phyloP scores from a whole-genome alignment of 2,329 filamentous ascomycete species.

The Exophiala mesophila region DNA sequence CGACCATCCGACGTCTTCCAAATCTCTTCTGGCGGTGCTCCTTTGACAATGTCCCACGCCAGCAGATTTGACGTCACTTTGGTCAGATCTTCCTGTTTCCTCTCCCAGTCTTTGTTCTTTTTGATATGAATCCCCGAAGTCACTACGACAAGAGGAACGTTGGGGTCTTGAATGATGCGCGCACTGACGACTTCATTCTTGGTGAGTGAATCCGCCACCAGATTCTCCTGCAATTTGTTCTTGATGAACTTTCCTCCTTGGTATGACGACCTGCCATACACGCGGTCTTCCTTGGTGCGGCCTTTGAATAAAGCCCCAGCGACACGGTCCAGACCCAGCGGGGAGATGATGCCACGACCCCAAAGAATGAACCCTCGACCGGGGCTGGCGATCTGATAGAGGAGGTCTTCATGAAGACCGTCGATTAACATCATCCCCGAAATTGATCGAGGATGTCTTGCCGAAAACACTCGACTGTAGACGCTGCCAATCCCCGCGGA shows the following conservation, averaged over 20 bases:
- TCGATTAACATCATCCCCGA: slow-evolving; percentile 81
- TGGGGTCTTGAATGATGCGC: slow-evolving; percentile 69
- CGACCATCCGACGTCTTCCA: slow-evolving; percentile 74
- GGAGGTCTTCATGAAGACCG: slow-evolving; percentile 79
- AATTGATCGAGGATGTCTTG: slow-evolving; percentile 70
- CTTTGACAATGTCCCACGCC: slow-evolving; percentile 79
- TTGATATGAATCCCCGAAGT: slow-evolving; percentile 72
- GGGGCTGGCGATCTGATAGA: slow-evolving; percentile 62
- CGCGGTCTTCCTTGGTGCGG: slow-evolving; percentile 73
- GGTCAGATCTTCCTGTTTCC: slow-evolving; percentile 78
- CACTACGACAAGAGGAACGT: slow-evolving; percentile 72
- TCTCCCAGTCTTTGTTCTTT: slow-evolving; percentile 67
- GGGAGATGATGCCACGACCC: slow-evolving; percentile 78
- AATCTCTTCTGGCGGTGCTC: slow-evolving; percentile 72
- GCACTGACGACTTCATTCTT: slow-evolving; percentile 76
- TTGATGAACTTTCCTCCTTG: slow-evolving; percentile 82
- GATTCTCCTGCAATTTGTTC: slow-evolving; percentile 84
- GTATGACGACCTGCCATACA: slow-evolving; percentile 74
- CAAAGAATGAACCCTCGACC: slow-evolving; percentile 77
- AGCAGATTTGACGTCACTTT: slow-evolving; percentile 72
- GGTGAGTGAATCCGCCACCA: slow-evolving; percentile 79
- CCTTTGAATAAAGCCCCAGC: slow-evolving; percentile 76
- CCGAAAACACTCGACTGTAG: slow-evolving; percentile 86
- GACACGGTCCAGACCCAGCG: slow-evolving; percentile 76
- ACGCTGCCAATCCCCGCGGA: slow-evolving; percentile 83